Percentiles rank a stretch among this genome's conserved stretches.
Conservation (phyloP, 495 filamentous ascomycete genomes). For the Hypoxylon cercidicola region DNA sequence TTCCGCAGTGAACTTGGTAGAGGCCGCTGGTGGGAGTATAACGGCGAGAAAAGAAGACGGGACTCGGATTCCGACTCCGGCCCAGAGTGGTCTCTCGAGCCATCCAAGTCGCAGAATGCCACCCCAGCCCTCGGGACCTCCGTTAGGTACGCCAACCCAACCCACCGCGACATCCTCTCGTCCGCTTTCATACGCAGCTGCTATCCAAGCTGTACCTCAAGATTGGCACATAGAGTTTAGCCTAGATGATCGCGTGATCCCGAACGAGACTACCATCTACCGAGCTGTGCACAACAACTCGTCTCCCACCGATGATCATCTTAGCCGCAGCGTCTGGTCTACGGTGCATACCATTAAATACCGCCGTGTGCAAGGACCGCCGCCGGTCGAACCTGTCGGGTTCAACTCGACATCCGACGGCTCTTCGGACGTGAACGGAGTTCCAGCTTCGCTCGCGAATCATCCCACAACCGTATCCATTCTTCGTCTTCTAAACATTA, state of each 20-base stretch:
- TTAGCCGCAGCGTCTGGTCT: slow-evolving; percentile 84
- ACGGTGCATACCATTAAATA: slow-evolving; percentile 92
- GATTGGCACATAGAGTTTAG: slow-evolving; percentile 99
- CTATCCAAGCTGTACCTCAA: slow-evolving; percentile 79
- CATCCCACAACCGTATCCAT: slow-evolving; percentile 86
- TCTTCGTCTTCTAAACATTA: slow-evolving; percentile 85
- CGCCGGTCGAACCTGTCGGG: slow-evolving; percentile 79
- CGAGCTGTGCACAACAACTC: slow-evolving; percentile 86
- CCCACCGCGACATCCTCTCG: slow-evolving; percentile 61
- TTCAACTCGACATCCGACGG: slow-evolving; percentile 66
- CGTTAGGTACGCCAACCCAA: slow-evolving; percentile 61
- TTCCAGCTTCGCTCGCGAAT: slow-evolving; percentile 86
- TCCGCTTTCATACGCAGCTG: slow-evolving; percentile 82
- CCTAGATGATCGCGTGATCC: slow-evolving; percentile 81
- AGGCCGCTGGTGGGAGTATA: slow-evolving; percentile 88
- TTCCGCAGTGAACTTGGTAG: slow-evolving; percentile 90
- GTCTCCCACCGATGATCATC: slow-evolving; percentile 70
- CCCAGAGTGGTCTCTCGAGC: slow-evolving; percentile 60
- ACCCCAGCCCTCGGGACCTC: slow-evolving; percentile 54
- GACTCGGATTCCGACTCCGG: slow-evolving; percentile 87
- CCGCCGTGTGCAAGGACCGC: slow-evolving; percentile 85
- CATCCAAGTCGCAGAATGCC: slow-evolving; percentile 58
- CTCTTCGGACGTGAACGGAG: slow-evolving; percentile 51
- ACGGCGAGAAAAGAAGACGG: slow-evolving; percentile 98
- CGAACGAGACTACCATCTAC: slow-evolving; percentile 95